Conservation (phyloP, 1,139 yeast species). For the Eremothecium sinecaudum region DNA sequence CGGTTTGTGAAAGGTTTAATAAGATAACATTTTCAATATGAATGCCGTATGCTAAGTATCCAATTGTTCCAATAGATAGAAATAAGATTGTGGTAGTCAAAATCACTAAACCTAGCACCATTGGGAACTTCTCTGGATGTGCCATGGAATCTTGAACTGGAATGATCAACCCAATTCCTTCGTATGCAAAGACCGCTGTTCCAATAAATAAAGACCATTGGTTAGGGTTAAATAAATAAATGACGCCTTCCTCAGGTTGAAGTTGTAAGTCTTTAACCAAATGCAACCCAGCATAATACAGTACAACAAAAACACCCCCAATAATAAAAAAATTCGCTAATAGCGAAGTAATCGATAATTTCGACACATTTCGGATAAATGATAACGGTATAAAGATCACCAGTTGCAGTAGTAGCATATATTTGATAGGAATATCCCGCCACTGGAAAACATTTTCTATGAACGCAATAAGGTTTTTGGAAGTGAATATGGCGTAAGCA, state of each 20-base stretch:
- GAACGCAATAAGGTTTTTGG: slow-evolving; percentile 58
- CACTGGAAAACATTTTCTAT: slow-evolving; percentile 38
- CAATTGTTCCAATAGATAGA: slow-evolving; percentile 53
- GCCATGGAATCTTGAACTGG: slow-evolving; percentile 74
- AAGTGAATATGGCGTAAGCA: slow-evolving; percentile 64
- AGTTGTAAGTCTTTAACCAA: slow-evolving; percentile 21
- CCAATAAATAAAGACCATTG: slow-evolving; percentile 70
- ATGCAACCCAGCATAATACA: slow-evolving; percentile 42
- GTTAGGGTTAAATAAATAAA: slow-evolving; percentile 44
- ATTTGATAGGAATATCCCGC: slow-evolving; percentile 30
- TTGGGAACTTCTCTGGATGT: slow-evolving; percentile 60
- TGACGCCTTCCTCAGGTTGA: slow-evolving; percentile 27
- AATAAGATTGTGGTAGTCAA: slow-evolving; percentile 50
- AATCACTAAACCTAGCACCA: slow-evolving; percentile 53
- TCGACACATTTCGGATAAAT: slow-evolving; percentile 61
- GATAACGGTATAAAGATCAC: slow-evolving; percentile 57
- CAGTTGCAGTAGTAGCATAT: slow-evolving; percentile 47
- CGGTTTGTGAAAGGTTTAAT: slow-evolving; percentile 57
- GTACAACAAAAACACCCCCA: slow-evolving; percentile 53
- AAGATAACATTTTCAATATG: slow-evolving; percentile 59
- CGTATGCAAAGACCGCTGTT: slow-evolving; percentile 73
- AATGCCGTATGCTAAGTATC: slow-evolving; percentile 63
- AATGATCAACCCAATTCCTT: slow-evolving; percentile 68
- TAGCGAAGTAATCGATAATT: slow-evolving; percentile 56
- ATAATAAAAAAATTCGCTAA: slow-evolving; percentile 59